phyloP scores from a whole-genome alignment of 1,284 basidiomycete genomes.

The Sanghuangporus sanghuang region DNA sequence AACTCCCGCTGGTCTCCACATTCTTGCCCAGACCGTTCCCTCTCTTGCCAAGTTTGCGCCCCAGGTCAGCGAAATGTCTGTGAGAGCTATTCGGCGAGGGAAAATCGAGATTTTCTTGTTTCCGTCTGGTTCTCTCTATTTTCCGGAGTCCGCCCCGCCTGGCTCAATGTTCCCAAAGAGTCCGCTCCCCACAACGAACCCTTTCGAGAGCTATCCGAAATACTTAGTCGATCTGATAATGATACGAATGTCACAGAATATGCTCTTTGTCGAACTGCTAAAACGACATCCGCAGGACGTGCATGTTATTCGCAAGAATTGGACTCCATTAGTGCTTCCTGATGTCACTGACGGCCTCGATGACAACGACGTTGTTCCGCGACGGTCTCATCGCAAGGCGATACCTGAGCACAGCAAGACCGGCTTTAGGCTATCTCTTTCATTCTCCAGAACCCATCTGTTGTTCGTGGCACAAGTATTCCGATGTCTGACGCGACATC shows the following conservation, averaged over 20 bases:
- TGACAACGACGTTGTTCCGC: constrained; percentile 22
- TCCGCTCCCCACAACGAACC: constrained; percentile 34
- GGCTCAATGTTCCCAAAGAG: constrained; percentile 57
- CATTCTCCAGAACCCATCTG: constrained; percentile 66
- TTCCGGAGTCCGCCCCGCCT: constrained; percentile 43
- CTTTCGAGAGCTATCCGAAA: constrained; percentile 43
- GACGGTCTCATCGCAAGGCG: background rate
- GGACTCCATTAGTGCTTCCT: constrained; percentile 58
- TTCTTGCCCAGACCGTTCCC: constrained; percentile 52
- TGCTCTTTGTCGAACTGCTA: constrained; percentile 61
- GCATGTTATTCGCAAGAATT: constrained; percentile 64
- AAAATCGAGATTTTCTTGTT: constrained; percentile 71
- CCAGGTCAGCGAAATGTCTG: constrained; percentile 67
- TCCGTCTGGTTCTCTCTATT: constrained; percentile 67
- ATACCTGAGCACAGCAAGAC: constrained; percentile 3
- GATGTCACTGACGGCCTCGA: constrained; percentile 41
- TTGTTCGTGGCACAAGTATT: constrained; percentile 69
- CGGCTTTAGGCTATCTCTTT: constrained; percentile 36
- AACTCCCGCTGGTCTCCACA: constrained; percentile 37
- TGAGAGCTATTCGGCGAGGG: constrained; percentile 68
- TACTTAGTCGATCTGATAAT: constrained; percentile 53
- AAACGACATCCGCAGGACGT: constrained; percentile 68
- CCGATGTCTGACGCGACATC: constrained; percentile 67
- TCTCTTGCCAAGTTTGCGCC: constrained; percentile 52
- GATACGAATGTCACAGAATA: constrained; percentile 68